Evolutionary conservation across 495 filamentous ascomycete genomes (phyloP).

Genomic region (Tuber brumale): DNA sequence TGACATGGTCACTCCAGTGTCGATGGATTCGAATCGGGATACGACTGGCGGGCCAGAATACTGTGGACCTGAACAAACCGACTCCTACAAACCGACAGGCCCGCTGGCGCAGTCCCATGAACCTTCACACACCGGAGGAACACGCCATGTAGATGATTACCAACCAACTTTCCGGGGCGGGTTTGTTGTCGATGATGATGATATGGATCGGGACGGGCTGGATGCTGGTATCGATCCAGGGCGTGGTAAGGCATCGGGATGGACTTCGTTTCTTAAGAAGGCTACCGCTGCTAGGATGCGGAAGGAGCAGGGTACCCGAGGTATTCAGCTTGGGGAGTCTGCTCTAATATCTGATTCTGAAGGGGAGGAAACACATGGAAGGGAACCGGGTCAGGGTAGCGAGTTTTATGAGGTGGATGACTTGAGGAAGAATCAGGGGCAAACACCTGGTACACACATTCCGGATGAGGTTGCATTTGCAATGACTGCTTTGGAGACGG

Average conservation of each 20-base stretch:
- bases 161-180: slow-evolving; percentile 10
- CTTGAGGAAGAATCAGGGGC: slow-evolving; percentile 26
- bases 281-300: slow-evolving; percentile 40
- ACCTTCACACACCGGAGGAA: slow-evolving; percentile 1
- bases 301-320: slow-evolving; percentile 35
- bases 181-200: slow-evolving; percentile 27
- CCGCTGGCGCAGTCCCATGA: slow-evolving; percentile 18
- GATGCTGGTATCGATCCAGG: slow-evolving; percentile 8
- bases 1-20: slow-evolving; percentile 39
- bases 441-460: slow-evolving; percentile 39
- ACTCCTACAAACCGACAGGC: slow-evolving; percentile 18
- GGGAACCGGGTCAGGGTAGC: slow-evolving; percentile 2
- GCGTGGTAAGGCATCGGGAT: slow-evolving; percentile 35
- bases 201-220: not conserved
- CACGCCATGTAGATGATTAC: slow-evolving; percentile 12
- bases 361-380: slow-evolving; percentile 21
- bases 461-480: slow-evolving; percentile 36
- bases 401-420: slow-evolving; percentile 25
- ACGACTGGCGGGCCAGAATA: slow-evolving; percentile 9
- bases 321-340: slow-evolving; percentile 27
- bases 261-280: slow-evolving; percentile 41
- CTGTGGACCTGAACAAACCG: slow-evolving; percentile 11
- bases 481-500: slow-evolving; percentile 39
- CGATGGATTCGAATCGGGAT: slow-evolving; percentile 31
- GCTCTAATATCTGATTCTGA: slow-evolving; percentile 35